Evolutionary conservation across 164 flowering plant species (phyloP), one percentile per base, ranked within the genome.

Genomic region (Dillenia turbinata): DNA sequence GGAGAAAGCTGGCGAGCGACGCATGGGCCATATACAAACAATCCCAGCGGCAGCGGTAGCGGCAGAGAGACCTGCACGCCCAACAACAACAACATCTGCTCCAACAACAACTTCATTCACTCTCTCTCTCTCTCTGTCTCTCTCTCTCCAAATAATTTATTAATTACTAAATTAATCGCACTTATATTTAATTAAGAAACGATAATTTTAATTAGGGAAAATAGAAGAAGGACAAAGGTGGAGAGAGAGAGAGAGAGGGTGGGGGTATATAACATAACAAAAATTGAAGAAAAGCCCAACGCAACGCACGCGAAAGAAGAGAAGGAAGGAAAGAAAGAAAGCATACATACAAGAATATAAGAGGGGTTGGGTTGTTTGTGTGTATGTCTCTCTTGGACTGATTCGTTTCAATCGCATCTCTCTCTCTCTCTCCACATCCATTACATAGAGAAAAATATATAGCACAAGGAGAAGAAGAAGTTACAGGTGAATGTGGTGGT

Each of bases 311-410:
- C 73, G 47, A 63, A 54, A 59, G 54, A 53, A 17, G 51, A 47
- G 47, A 56, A 63, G 71, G 66, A 57, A 68, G 61, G 62, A 55
- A 69, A 68, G 70, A 66, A 63, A 72, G 68, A 71, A 54, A 70
- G 70, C 63, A 69, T 64, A 62, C 54, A 5, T 33, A 33, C 40
- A 33, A 33, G 40, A 33, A 33, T 33, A 33, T 33, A 33, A 33
- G 40, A 33, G 40, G 40, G 40, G 40, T 6, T 33, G 40, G 40
- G 40, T 33, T 33, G 40, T 33, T 33, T 33, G 40, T 33, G 40
- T 5, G 40, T 55, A 69, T 68, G 67, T 72, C 75, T 77, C 77
- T 75, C 78, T 82, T 82, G 86, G 86, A 80, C 84, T 67, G 76
- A 80, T 82, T 83, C 85, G 59, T 62, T 60, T 65, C 59, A 51